Conservation (phyloP, 306 rosid genomes). For the Prunus mongolica region DNA sequence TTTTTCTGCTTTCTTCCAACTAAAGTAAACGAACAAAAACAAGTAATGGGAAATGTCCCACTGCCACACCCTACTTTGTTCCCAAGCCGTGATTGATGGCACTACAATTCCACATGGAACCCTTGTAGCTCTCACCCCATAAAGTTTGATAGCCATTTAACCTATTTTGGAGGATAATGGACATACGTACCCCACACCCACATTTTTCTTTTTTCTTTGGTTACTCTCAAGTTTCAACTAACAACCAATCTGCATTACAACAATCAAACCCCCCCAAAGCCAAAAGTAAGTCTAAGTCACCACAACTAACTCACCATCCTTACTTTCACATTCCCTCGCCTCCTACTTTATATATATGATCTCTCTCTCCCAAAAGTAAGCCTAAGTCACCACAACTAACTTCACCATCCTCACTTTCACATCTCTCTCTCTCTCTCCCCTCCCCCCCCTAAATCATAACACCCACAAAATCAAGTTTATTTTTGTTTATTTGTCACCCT, state of each 20-base stretch:
- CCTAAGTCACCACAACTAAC: constrained; percentile 18
- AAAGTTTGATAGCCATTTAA: constrained; percentile 17
- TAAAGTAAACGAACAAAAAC: constrained; percentile 20
- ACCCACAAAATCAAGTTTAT: neutral
- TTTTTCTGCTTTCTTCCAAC: constrained; percentile 25
- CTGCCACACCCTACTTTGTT: constrained; percentile 16
- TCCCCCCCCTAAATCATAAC: constrained; percentile 17
- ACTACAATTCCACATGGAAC: constrained; percentile 34
- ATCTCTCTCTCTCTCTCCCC: neutral
- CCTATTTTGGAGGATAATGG: constrained; percentile 50
- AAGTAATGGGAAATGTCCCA: constrained; percentile 21
- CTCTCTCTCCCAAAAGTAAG: constrained; percentile 15
- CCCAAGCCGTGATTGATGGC: constrained; percentile 61
- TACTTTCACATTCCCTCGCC: constrained; percentile 7
- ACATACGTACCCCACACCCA: constrained; percentile 42
- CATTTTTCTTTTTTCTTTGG: constrained; percentile 35
- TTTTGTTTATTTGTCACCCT: neutral
- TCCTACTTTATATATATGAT: neutral
- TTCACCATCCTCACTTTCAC: constrained; percentile 24
- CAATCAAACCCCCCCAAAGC: neutral
- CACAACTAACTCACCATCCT: constrained; percentile 18
- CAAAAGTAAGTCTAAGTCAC: constrained; percentile 8
- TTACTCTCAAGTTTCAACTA: constrained; percentile 61
- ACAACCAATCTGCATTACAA: constrained; percentile 18
- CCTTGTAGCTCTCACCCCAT: constrained; percentile 33